Percentiles rank a stretch among this genome's conserved stretches.
Evolutionary conservation across 208 protist genomes (phyloP).

Genomic region (Trypanosoma conorhini): DNA sequence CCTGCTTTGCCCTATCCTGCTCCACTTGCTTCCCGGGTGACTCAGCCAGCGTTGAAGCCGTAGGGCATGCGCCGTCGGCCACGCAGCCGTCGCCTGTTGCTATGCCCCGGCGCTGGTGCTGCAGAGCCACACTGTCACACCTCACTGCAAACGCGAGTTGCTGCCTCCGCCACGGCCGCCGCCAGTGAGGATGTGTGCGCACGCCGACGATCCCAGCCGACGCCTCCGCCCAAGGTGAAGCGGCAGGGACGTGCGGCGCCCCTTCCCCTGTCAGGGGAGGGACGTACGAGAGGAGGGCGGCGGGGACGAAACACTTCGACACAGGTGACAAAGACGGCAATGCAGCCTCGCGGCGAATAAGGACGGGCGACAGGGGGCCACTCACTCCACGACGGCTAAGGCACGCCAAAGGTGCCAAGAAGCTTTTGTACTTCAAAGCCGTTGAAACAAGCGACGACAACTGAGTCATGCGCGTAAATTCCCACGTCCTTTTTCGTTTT

Average conservation of each 20-base stretch:
- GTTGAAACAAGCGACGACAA: neutral
- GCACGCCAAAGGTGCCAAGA: neutral
- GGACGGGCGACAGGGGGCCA: neutral
- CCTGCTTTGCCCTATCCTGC: neutral
- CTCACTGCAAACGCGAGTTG: neutral
- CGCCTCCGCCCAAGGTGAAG: neutral
- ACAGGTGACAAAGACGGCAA: neutral
- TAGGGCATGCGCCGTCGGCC: neutral
- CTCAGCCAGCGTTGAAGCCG: neutral
- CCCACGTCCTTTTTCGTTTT: neutral
- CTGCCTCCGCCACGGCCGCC: neutral
- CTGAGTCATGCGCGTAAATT: conserved; percentile 2
- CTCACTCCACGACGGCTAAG: neutral
- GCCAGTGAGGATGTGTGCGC: neutral
- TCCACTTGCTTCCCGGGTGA: neutral
- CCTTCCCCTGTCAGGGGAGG: conserved; percentile 5
- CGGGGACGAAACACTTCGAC: conserved; percentile 3
- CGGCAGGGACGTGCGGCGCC: neutral
- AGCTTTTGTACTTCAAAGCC: neutral
- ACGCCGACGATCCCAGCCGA: neutral
- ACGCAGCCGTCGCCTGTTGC: neutral
- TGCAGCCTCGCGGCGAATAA: neutral
- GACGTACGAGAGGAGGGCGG: conserved; percentile 6
- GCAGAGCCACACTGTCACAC: neutral
- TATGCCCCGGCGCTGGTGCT: conserved; percentile 16